Percentiles rank a stretch among this genome's conserved stretches.
phyloP scores from a whole-genome alignment of 2,329 filamentous ascomycete genomes.

The Fusarium haematococcum region DNA sequence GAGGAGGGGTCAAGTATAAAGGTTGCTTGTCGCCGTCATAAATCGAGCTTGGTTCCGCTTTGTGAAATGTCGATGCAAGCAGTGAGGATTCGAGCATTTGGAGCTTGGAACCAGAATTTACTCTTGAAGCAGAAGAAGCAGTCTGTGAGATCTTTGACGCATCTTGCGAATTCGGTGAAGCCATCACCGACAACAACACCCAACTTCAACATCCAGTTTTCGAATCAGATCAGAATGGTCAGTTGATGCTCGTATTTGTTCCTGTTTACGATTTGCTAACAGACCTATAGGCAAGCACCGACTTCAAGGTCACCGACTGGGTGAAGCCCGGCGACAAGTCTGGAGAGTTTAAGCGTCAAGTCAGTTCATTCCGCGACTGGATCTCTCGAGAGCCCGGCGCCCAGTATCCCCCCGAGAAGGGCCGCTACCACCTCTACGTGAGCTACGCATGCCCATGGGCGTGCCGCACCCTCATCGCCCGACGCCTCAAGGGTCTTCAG shows the following conservation, averaged over 20 bases:
- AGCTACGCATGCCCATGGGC: constrained; percentile 97
- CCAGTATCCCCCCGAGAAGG: constrained; percentile 86
- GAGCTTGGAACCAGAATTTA: constrained; percentile 21
- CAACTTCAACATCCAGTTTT: background rate
- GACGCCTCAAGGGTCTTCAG: constrained; percentile 92
- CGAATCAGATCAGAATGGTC: constrained; percentile 43
- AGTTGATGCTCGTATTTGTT: background rate
- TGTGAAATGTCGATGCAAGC: constrained; percentile 37
- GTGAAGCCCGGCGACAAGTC: constrained; percentile 80
- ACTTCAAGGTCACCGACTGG: constrained; percentile 79
- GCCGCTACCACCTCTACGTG: constrained; percentile 93
- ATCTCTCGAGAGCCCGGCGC: constrained; percentile 79
- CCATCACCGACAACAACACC: background rate
- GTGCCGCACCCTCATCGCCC: constrained; percentile 86
- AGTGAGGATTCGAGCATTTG: constrained; percentile 30
- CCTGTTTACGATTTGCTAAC: constrained; percentile 21
- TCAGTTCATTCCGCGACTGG: constrained; percentile 83
- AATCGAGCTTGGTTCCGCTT: constrained; percentile 8
- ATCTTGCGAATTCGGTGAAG: constrained; percentile 7
- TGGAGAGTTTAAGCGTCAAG: constrained; percentile 93
- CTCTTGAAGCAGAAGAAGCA: constrained; percentile 15
- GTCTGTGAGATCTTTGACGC: constrained; percentile 17
- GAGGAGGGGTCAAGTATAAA: constrained; percentile 35
- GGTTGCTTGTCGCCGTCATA: constrained; percentile 32
- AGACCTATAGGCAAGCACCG: constrained; percentile 32